Evolutionary conservation across 225 moss, liverwort and hornwort species (phyloP).

Genomic region (Polytrichum commune): DNA sequence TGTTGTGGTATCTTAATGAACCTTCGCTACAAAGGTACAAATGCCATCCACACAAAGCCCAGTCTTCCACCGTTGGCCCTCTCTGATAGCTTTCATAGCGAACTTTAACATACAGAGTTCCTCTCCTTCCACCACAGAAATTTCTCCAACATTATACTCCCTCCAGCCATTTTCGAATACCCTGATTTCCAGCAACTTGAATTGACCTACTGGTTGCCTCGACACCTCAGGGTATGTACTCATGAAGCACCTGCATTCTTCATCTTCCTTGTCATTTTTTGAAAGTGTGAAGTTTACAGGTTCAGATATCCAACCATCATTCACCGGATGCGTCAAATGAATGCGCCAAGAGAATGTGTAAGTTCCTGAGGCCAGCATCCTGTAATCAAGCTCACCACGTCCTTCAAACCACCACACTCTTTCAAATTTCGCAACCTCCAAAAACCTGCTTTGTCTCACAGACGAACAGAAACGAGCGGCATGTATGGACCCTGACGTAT

Average conservation of each 20-base stretch:
- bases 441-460: slow-evolving; percentile 17
- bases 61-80: slow-evolving; percentile 19
- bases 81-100: background rate
- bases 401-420: slow-evolving; percentile 48
- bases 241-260: slow-evolving; percentile 25
- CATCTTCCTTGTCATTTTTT: slow-evolving; percentile 17
- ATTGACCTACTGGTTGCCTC: slow-evolving; percentile 15
- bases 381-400: slow-evolving; percentile 25
- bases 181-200: slow-evolving; percentile 24
- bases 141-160: slow-evolving; percentile 42
- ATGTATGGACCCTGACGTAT: background rate
- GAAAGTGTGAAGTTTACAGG: slow-evolving; percentile 33
- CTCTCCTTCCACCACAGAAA: slow-evolving; percentile 28
- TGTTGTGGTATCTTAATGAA: too few species aligned
- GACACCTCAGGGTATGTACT: slow-evolving; percentile 8
- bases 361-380: slow-evolving; percentile 32
- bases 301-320: slow-evolving; percentile 8
- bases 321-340: slow-evolving; percentile 11
- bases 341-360: slow-evolving; percentile 40
- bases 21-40: too few species aligned
- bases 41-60: slow-evolving; percentile 36
- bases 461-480: background rate
- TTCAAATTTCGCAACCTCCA: slow-evolving; percentile 27
- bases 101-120: slow-evolving; percentile 20
- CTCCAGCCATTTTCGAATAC: slow-evolving; percentile 27